Percentiles rank a stretch among this genome's conserved stretches.
These are phyloP conservation scores for Pseudisothecium myosuroides DNA, from an alignment of 225 moss, liverwort and hornwort genomes.

Conservation along the genomic window DNA sequence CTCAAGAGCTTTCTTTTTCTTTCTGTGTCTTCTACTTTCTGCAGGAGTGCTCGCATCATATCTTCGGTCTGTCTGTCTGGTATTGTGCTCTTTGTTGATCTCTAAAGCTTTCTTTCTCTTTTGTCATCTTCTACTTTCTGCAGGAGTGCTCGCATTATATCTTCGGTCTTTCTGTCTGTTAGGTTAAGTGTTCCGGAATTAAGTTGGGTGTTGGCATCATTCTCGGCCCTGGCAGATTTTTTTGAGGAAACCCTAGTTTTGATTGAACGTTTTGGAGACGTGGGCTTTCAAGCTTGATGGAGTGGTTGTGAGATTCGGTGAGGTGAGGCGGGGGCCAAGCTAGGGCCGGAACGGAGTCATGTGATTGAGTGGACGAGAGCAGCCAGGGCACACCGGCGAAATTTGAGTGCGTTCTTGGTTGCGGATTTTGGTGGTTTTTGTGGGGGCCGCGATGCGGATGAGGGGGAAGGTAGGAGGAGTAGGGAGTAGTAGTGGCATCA, in stretches of 20 bases:
- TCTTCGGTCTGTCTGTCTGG: too few species aligned
- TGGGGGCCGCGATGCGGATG: conserved; percentile 22
- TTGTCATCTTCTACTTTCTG: background rate
- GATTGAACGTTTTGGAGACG: background rate
- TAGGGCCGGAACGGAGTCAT: background rate
- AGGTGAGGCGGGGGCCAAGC: background rate
- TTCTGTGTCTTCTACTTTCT: background rate
- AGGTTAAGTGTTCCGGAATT: background rate
- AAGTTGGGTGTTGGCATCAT: background rate
- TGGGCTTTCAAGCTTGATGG: background rate
- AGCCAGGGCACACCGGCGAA: background rate
- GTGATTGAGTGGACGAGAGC: background rate
- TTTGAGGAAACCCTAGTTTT: background rate
- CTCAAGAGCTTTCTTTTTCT: background rate
- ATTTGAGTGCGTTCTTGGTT: background rate
- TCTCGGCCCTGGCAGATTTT: background rate
- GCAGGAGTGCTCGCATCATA: background rate
- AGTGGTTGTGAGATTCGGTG: background rate
- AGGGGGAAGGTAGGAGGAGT: conserved; percentile 15
- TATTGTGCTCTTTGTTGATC: too few species aligned
- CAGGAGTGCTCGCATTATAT: too few species aligned
- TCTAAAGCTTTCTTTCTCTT: background rate
- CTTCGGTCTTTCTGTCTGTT: background rate
- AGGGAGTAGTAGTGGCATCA: conserved; percentile 24
- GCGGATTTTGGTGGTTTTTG: too few species aligned